Conservation (phyloP, 352 stramenopile genomes). For the Phytopythium cucurbitacearum region DNA sequence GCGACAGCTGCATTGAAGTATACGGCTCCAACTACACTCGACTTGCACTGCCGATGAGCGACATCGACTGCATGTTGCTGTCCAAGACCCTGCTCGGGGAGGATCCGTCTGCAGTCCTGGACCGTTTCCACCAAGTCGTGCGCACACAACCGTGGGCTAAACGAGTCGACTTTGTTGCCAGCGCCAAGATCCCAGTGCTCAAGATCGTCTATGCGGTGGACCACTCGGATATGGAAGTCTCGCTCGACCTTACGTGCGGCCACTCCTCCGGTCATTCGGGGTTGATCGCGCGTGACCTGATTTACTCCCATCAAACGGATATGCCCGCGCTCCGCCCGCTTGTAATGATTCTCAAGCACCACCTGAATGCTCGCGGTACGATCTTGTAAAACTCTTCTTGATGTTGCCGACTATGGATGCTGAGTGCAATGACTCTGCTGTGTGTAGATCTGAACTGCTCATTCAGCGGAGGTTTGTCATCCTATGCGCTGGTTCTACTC, state of each 20-base stretch:
- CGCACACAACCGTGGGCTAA: conserved; percentile 71
- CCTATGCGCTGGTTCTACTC: conserved; percentile 94
- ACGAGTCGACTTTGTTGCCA: conserved; percentile 91
- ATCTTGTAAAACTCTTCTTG: background rate
- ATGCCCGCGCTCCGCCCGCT: conserved; percentile 93
- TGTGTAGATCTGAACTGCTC: conserved; percentile 88
- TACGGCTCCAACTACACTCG: conserved; percentile 96
- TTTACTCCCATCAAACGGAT: conserved; percentile 87
- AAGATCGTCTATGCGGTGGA: conserved; percentile 81
- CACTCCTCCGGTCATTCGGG: conserved; percentile 93
- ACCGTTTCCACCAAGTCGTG: conserved; percentile 83
- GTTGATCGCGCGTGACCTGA: conserved; percentile 88
- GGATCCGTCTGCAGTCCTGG: conserved; percentile 43
- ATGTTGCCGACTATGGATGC: background rate
- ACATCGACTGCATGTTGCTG: conserved; percentile 96
- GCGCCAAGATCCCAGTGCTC: conserved; percentile 94
- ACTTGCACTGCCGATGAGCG: conserved; percentile 92
- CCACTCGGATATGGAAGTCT: conserved; percentile 37
- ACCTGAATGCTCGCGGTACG: conserved; percentile 58
- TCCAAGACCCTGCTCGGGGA: conserved; percentile 13
- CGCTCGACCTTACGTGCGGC: conserved; percentile 94
- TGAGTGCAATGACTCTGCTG: conserved; percentile 13
- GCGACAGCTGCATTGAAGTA: conserved; percentile 89
- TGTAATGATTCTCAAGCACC: conserved; percentile 92
- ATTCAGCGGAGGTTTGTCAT: conserved; percentile 95